Base-by-base conservation (phyloP, 805 yeast genomes). In the Yamadazyma sp. region DNA sequence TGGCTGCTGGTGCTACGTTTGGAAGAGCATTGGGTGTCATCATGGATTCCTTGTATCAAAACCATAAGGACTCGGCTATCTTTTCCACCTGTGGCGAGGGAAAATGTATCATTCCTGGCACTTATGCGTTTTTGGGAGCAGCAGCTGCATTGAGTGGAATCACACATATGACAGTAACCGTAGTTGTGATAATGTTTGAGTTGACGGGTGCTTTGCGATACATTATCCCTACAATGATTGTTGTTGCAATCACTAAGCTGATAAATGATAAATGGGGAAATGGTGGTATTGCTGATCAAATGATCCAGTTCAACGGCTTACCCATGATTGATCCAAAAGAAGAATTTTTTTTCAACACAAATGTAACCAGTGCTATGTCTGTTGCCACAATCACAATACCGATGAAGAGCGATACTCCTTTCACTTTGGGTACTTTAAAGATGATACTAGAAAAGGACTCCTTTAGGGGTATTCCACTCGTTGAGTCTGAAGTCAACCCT, bases 61-160 rank as follows among this genome's bases (percentile, higher is more conserved):
- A 54, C 28, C 56, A 67, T 22, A 53, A 58, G 2, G 72, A 69
- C 26, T 67, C 64, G 16, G 46, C 60, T 5, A 13, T 64, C 1
- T 68, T 67, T 27, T 28, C 50, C 9, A 49, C 61, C 4, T 69
- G 74, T 37, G 48, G 62, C 1, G 54, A 44, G 15, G 52, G 45
- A n/a, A 57, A 54, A 1, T 87, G 95, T 50, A 80, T 93, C 22
- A 86, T 89, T 8, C 93, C 97, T 0, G 99, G 98, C 0, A 84
- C 96, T 0, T 93, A 91, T 59, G 96, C 99, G 0, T 84, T 91
- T 47, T 66, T 93, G 19, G 99, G 99, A 3, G 97, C 99, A 0
- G 98, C 91, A 0, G 95, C 97, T 3, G 84, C 96, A 0, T 70
- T 93, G 30, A 80, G 95, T 57, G 99, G 99, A 3, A 91, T 93